phyloP scores from a whole-genome alignment of 495 filamentous ascomycete species.

The Annulohypoxylon maeteangense region DNA sequence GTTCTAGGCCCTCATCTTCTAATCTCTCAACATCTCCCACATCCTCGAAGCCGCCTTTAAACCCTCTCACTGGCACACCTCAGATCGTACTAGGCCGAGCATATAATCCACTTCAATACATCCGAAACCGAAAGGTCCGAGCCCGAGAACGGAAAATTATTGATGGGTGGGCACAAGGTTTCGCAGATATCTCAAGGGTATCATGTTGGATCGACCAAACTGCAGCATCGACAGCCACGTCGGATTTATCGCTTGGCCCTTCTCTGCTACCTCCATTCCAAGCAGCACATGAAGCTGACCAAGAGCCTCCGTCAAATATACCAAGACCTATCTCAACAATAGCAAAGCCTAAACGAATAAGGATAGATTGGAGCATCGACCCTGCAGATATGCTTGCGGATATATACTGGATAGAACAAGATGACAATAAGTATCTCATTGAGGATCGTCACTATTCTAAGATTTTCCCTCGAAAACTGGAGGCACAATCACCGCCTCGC shows the following conservation, averaged over 20 bases:
- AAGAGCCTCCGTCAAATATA: conserved; percentile 50
- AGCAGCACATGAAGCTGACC: conserved; percentile 50
- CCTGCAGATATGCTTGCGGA: conserved; percentile 87
- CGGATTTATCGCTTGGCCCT: conserved; percentile 19
- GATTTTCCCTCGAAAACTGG: conserved; percentile 66
- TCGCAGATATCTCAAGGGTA: conserved; percentile 75
- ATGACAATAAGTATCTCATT: conserved; percentile 75
- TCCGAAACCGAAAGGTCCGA: conserved; percentile 84
- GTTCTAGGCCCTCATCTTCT: conserved; percentile 43
- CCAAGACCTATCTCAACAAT: conserved; percentile 42
- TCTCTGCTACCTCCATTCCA: conserved; percentile 65
- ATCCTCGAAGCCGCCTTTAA: conserved; percentile 15
- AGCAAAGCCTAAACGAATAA: conserved; percentile 68
- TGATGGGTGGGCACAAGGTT: conserved; percentile 77
- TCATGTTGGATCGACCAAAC: conserved; percentile 79
- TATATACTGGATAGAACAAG: conserved; percentile 84
- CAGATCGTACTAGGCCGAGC: conserved; percentile 60
- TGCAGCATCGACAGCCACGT: conserved; percentile 59
- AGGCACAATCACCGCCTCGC: conserved; percentile 27
- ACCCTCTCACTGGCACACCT: conserved; percentile 24
- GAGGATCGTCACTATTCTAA: conserved; percentile 77
- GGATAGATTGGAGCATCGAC: conserved; percentile 81
- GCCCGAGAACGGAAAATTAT: conserved; percentile 76
- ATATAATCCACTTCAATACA: conserved; percentile 89
- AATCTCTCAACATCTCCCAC: conserved; percentile 49